Evolutionary conservation across 805 yeast species (phyloP), one percentile per base, ranked within the genome.

Genomic region (Spathaspora sp.): DNA sequence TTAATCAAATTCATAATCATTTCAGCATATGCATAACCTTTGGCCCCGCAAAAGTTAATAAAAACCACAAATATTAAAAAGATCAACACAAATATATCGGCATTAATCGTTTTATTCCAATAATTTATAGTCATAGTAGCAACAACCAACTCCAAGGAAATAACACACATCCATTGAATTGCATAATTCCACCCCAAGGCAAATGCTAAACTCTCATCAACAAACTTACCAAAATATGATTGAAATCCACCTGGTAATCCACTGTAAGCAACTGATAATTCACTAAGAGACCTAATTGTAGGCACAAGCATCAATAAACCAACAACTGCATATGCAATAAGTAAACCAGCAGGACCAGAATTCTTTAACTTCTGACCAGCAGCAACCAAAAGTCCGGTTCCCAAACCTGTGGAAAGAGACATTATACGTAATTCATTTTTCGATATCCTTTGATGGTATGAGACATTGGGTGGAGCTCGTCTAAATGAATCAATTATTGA

Each of bases 81-180:
- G 2, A 83, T 76, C 1, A 76, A 69, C 11, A 84, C 85, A 63
- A 78, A 83, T 6, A 75, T 79, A 57, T 81, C 85, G 1, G 86
- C 70, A 58, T 82, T 77, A 44, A 82, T 73, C 5, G 65, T 57
- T 14, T 60, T 60, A 39, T 52, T 63, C 89, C 89, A 84, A 64
- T 70, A 83, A 53, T 78, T 70, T 51, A 84, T 76, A 17, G 87
- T 82, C 74, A 82, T 77, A 42, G 83, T 70, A 16, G 86, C 86
- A 20, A 87, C 82, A 23, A 83, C 86, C 60, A 83, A 71, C 61
- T 84, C 88, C 46, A 84, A 73, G 2, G 87, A 82, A 48, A 84
- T 73, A 52, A 82, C 85, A 49, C 80, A 73, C 58, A 81, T 64
- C 85, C 87, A 84, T 63, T 82, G 84, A 48, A 84, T 67, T 61